Conservation (phyloP, 441 rosid species). For the Arabidopsis hybrid region DNA sequence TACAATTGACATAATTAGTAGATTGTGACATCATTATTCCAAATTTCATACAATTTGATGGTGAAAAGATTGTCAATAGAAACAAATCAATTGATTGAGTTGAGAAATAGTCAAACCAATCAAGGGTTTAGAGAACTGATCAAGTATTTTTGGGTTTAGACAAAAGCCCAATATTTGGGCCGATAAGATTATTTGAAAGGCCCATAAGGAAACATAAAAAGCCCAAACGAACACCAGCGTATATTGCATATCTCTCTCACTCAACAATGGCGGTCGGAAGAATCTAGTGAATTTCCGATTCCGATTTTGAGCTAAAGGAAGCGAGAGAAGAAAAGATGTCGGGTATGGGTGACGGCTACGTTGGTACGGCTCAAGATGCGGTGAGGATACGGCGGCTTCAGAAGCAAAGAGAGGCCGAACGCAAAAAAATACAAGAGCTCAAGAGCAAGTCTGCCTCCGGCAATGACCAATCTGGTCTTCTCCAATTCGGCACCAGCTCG, state of each 20-base stretch:
- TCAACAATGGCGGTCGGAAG: slow-evolving; percentile 26
- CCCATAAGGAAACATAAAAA: not conserved
- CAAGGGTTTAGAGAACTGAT: no score
- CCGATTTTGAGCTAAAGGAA: slow-evolving; percentile 23
- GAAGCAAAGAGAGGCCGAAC: slow-evolving; percentile 98
- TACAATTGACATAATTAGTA: not conserved
- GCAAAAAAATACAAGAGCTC: slow-evolving; percentile 92
- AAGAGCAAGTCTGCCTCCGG: slow-evolving; percentile 83
- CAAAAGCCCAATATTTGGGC: not conserved
- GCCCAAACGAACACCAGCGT: slow-evolving; percentile 18
- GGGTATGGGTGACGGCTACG: slow-evolving; percentile 99
- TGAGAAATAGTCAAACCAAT: no score
- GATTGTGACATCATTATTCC: not conserved
- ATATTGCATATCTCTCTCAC: not conserved
- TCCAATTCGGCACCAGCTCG: slow-evolving; percentile 92
- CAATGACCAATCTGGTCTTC: slow-evolving; percentile 89
- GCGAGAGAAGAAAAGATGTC: slow-evolving; percentile 59
- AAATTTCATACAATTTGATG: not conserved
- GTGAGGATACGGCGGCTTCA: slow-evolving; percentile 94
- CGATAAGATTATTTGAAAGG: not conserved
- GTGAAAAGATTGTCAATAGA: not conserved
- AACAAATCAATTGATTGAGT: not conserved
- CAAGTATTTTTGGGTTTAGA: no score
- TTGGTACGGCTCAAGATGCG: slow-evolving; percentile 96
- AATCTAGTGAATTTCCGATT: slow-evolving; percentile 4